A percentile compares a stretch with the other conserved stretches of the same genome.
These are phyloP conservation scores for Zasmidium citrigriseum DNA, from an alignment of 2,329 filamentous ascomycete genomes.

Conservation along the genomic window DNA sequence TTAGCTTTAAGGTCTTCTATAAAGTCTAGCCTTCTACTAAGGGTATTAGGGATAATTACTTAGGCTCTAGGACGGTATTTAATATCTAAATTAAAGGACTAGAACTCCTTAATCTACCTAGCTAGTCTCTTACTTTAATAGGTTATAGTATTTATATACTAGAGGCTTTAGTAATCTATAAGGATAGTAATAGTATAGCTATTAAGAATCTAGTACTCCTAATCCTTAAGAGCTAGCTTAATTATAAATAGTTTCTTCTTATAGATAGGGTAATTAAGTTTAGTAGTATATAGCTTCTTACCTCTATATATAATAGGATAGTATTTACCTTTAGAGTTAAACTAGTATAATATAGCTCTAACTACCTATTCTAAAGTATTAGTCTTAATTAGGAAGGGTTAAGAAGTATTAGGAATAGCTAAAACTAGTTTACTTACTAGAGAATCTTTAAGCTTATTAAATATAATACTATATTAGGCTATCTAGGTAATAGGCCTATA, in stretches of 20 bases:
- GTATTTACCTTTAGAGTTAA: not conserved
- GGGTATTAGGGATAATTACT: not conserved
- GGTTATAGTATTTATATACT: slow-evolving; percentile 1
- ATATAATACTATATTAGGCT: not conserved
- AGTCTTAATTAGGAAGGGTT: not conserved
- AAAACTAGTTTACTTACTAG: not conserved
- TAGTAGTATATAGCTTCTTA: not conserved
- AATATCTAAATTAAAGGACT: not conserved
- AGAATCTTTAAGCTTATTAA: not conserved
- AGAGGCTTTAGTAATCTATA: slow-evolving; percentile 2
- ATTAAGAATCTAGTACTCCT: not conserved
- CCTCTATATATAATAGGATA: not conserved
- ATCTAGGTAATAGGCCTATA: not conserved
- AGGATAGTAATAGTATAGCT: not conserved
- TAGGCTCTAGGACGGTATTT: not conserved
- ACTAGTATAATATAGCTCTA: not conserved
- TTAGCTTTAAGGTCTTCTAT: not conserved
- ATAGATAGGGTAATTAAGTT: slow-evolving; percentile 1
- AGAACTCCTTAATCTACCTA: not conserved
- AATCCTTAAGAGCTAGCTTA: not conserved
- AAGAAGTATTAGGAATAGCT: not conserved
- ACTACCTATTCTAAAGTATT: not conserved
- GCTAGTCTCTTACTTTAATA: not conserved
- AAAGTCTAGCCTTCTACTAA: not conserved
- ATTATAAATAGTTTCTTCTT: slow-evolving; percentile 4